Evolutionary conservation across 345 rosid genomes (phyloP).

Genomic region (Noccaea caerulescens): DNA sequence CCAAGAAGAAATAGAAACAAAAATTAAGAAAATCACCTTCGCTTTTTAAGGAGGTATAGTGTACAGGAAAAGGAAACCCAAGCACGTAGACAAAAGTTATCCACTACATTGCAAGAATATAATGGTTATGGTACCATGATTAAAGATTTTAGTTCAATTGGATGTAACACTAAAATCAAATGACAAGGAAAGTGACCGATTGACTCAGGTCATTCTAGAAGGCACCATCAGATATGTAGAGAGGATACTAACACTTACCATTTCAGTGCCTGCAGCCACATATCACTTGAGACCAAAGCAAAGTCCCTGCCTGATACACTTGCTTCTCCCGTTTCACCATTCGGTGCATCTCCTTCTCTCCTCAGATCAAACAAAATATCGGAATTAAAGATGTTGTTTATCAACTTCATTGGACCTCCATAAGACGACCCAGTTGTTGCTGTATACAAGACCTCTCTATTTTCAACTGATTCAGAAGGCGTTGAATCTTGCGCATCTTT

Average conservation of each 20-base stretch:
- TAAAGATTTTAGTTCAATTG: conserved; percentile 12
- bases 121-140: conserved; percentile 7
- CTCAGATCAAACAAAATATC: conserved; percentile 77
- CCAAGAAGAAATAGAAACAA: conserved; percentile 19
- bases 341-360: conserved; percentile 65
- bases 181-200: conserved; percentile 18
- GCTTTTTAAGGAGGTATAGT: not conserved
- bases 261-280: conserved; percentile 95
- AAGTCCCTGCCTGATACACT: conserved; percentile 85
- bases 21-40: conserved; percentile 17
- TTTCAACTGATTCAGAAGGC: conserved; percentile 54
- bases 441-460: conserved; percentile 67
- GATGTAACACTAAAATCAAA: conserved; percentile 2
- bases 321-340: conserved; percentile 68
- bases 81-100: conserved; percentile 1
- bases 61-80: conserved; percentile 8
- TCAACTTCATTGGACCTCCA: conserved; percentile 89
- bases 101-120: conserved; percentile 6
- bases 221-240: conserved; percentile 1
- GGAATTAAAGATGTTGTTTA: conserved; percentile 81
- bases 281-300: conserved; percentile 92
- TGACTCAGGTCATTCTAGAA: conserved; percentile 3
- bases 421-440: conserved; percentile 70
- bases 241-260: conserved; percentile 54
- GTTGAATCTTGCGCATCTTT: conserved; percentile 69